Base-by-base conservation (phyloP, 2,329 filamentous ascomycete species). In the Plenodomus biglobosus region DNA sequence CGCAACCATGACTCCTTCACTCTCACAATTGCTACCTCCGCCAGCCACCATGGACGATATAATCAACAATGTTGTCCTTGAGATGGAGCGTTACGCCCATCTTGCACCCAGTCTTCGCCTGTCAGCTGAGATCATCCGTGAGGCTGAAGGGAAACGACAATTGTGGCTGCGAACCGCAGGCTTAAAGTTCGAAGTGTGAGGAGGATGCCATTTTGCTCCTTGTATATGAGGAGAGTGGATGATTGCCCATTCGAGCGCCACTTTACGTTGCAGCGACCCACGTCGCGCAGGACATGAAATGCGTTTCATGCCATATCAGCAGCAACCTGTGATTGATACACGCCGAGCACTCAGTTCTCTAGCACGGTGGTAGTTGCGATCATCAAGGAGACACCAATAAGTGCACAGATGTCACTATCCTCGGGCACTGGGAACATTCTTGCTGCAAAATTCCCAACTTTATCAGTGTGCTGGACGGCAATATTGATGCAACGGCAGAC, bases 41-140 rank as follows among this genome's bases (percentile, higher is more conserved):
- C 73, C 67, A 53, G 58, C 69, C 42, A 73, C 84, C 30, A 82
- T 92, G 59, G 87, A 92, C 69, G 79, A 83, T 48, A 90, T 92
- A 59, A 89, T 92, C 71, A 85, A 85, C 62, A 84, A 88, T 48
- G 88, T 92, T 39, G 82, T 92, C 38, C 76, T 83, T 50, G 89
- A 92, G 65, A 84, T 92, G 50, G 85, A 89, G 67, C 80, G 83
- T 56, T 88, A 90, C 67, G 82, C 86, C 0, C 82, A 86, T 57
- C 76, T 94, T 24, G 88, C 89, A 2, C 89, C 89, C 5, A 92
- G 88, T 63, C 76, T 92, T 24, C 82, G 80, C 56, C 76, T 92
- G 41, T 85, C 86, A n/a, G 85, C 86, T 18, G 88, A 92, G 65
- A 90, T 92, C 51, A 83, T 92, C 64, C 84, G 86, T 48, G 88